phyloP scores from a whole-genome alignment of 2,329 filamentous ascomycete species.

The Apiospora marii region DNA sequence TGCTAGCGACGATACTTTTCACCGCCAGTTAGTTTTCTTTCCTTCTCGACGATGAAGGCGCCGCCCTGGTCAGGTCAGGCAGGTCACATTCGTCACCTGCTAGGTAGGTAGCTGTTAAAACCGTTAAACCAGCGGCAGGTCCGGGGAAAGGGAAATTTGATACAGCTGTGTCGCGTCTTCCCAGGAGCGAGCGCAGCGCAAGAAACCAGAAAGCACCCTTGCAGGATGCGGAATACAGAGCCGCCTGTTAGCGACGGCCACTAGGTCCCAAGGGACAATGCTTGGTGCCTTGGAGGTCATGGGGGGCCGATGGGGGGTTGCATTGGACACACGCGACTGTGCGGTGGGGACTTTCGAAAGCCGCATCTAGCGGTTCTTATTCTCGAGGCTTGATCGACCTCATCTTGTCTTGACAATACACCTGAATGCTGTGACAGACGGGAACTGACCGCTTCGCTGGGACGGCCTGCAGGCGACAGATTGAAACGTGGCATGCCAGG shows the following conservation, averaged over 20 bases:
- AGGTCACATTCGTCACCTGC: not conserved
- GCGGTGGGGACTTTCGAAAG: not conserved
- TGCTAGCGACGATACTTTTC: not conserved
- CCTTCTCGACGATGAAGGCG: not conserved
- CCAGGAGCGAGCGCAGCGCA: not conserved
- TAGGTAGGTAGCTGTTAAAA: too few species aligned
- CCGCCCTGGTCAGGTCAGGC: not conserved
- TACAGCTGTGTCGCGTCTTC: not conserved
- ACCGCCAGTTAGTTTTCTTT: slow-evolving; percentile 7
- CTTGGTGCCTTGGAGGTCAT: not conserved
- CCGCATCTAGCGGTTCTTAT: not conserved
- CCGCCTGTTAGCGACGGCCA: slow-evolving; percentile 15
- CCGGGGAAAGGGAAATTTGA: slow-evolving; percentile 19
- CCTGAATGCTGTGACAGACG: not conserved
- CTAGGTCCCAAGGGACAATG: not conserved
- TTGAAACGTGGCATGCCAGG: not conserved
- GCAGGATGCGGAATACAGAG: not conserved
- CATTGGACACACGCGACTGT: slow-evolving; percentile 1
- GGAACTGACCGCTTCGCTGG: not conserved
- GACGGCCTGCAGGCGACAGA: not conserved
- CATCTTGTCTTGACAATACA: not conserved
- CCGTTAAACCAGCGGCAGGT: slow-evolving; percentile 17
- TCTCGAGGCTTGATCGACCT: not conserved
- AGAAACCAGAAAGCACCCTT: not conserved
- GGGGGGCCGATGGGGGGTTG: not conserved